These are phyloP conservation scores for Amesomyces nigricolor DNA, from an alignment of 2,329 filamentous ascomycete genomes.

Conservation along the genomic window DNA sequence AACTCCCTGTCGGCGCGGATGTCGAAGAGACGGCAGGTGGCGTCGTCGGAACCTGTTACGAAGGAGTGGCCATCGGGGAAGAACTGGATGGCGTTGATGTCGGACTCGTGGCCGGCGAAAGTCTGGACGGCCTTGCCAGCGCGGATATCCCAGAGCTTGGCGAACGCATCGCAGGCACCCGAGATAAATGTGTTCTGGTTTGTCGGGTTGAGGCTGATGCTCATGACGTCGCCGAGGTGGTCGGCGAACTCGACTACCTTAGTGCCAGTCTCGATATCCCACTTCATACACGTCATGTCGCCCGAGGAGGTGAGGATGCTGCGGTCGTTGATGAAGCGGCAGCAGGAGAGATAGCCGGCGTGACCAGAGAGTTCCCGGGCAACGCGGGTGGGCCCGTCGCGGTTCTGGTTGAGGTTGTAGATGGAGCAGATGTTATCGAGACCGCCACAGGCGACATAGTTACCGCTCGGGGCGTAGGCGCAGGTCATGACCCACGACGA, in stretches of 20 bases:
- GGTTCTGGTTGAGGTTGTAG: conserved; percentile 91
- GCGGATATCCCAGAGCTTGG: conserved; percentile 97
- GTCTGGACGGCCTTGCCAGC: conserved; percentile 98
- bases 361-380: conserved; percentile 94
- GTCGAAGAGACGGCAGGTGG: conserved; percentile 94
- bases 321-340: conserved; percentile 96
- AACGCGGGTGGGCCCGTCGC: conserved; percentile 94
- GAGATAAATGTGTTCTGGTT: conserved; percentile 99
- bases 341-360: conserved; percentile 96
- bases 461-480: conserved; percentile 95
- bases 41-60: conserved; percentile 95
- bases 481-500: conserved; percentile 99
- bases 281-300: conserved; percentile 99
- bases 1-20: conserved; percentile 86
- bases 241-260: conserved; percentile 98
- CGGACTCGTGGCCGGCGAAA: conserved; percentile 95
- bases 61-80: conserved; percentile 99
- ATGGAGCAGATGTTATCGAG: conserved; percentile 99
- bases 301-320: conserved; percentile 96
- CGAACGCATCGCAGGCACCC: conserved; percentile 97
- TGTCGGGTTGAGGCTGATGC: conserved; percentile 97
- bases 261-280: conserved; percentile 97
- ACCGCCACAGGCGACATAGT: conserved; percentile 97
- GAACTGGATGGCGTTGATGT: conserved; percentile 99
- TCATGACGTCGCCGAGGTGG: conserved; percentile 98